Base-by-base conservation (phyloP, 2,329 filamentous ascomycete genomes). In the Tolypocladium pustulatum region DNA sequence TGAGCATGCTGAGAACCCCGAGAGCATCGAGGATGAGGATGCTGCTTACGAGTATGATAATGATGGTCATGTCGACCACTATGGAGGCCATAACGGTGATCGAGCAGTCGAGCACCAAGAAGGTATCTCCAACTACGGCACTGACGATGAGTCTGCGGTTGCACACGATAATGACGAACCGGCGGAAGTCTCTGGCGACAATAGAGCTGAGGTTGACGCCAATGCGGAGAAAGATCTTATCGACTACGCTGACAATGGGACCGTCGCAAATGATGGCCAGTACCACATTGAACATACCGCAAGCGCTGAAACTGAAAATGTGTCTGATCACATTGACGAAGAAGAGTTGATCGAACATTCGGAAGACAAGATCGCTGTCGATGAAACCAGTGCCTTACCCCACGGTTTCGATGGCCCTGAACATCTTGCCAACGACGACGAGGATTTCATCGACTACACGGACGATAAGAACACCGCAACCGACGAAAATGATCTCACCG, bases 381-480 rank as follows among this genome's bases (percentile, higher is more conserved):
- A 53, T 20, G 34, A 34, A 20, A n/a, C 30, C 30, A 13, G 8
- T n/a, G 17, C 27, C 46, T 32, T n/a, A 15, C 17, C 27, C 9
- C 27, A 17, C 46, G 32, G 4, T 51, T 51, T 15, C 17, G 52
- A 54, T 36, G 20, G 13, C 20, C 52, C 52, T 54, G 46, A 9
- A n/a, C 32, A 8, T 51, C 27, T 20, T 38, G 34, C 36, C 53
- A 61, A 57, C 22, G 49, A 59, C 3, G 54, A 34, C 1, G 59
- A 60, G 36, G 54, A 62, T 32, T 56, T 56, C 30, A 55, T 55
- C 20, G 63, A 63, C 10, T 32, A 57, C n/a, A 9, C 46, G 25
- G 63, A 63, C n/a, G 64, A 61, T 27, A 57, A 62, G 36, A 55
- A 52, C 22, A n/a, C 61, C 40, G 53, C 65, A 58, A 56, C 59